Conservation (phyloP, 2,329 filamentous ascomycete genomes). For the Cytospora leucostoma region DNA sequence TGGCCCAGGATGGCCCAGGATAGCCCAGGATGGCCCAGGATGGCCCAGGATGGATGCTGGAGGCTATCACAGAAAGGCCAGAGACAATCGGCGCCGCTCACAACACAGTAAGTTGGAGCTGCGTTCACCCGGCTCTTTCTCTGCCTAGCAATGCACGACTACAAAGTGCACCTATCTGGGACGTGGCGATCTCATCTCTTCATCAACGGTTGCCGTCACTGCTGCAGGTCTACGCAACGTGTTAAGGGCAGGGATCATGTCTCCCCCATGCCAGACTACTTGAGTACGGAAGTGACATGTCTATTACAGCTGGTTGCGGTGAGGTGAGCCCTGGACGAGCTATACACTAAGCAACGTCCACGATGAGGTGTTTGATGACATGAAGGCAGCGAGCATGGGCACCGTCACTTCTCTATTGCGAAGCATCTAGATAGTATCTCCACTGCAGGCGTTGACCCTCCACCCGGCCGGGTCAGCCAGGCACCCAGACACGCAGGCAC, state of each 20-base stretch:
- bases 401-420: slow-evolving; percentile 5
- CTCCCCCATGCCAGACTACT: slow-evolving; percentile 4
- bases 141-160: neutral
- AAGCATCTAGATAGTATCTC: slow-evolving; percentile 12
- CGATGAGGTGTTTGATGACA: neutral
- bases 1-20: too few species aligned
- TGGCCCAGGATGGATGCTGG: neutral
- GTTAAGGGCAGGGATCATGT: slow-evolving; percentile 20
- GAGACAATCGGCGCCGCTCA: neutral
- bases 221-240: slow-evolving; percentile 15
- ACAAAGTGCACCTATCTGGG: neutral
- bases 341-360: neutral
- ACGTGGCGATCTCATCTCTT: neutral
- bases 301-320: slow-evolving; percentile 11
- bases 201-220: neutral
- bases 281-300: neutral
- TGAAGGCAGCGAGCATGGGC: slow-evolving; percentile 5
- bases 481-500: slow-evolving; percentile 3
- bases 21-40: too few species aligned
- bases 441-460: slow-evolving; percentile 4
- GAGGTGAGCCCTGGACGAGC: slow-evolving; percentile 17
- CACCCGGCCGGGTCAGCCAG: neutral
- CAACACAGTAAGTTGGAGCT: neutral
- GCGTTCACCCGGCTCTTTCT: slow-evolving; percentile 3
- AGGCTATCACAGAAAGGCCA: neutral